Base-by-base conservation (phyloP, 331 rosid genomes). In the Acacia concinna region DNA sequence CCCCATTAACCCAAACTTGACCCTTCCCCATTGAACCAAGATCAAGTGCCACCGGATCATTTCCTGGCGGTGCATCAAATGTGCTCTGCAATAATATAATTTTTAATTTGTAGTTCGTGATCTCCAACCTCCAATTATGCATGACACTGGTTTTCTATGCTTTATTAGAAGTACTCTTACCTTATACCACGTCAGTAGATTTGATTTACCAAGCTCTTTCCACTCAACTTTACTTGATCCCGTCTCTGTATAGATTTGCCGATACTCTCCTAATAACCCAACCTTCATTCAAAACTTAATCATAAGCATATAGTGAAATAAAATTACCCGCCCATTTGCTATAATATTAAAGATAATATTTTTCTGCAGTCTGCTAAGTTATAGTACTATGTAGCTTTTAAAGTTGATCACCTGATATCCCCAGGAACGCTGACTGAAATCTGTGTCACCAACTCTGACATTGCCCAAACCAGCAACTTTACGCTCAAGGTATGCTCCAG, bases 21-120 rank as follows among this genome's bases (percentile, higher is more conserved):
- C 99, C 97, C 80, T 95, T 95, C 59, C 99, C 97, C 99, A 92
- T 91, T 20, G 94, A 84, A 73, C 89, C 91, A 46, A 92, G 97
- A 80, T 92, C 89, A 46, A 95, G 59, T 40, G 87, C 93, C 11
- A 92, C 56, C 21, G 99, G 96, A n/a, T 91, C 87, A 14, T 78
- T 81, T 30, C 96, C 94, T 1, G 67, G 78, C 5, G 99, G 94
- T 78, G 91, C 91, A 79, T 91, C 85, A 80, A 92, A 95, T 59
- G 65, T 77, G 62, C 87, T 90, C 99, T 92, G 90, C 62, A 62
- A 32, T 34, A 57, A 11, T 2, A 6, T 54, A 18, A 20, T 18
- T 54, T 54, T 21, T 51, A 59, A 68, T 46, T 57, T 57, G 0
- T 9, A 57, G 3, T 23, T 23, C 31, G 17, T 59, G 31, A 59